Conservation (phyloP, 345 rosid species). For the Anastatica hierochuntica region DNA sequence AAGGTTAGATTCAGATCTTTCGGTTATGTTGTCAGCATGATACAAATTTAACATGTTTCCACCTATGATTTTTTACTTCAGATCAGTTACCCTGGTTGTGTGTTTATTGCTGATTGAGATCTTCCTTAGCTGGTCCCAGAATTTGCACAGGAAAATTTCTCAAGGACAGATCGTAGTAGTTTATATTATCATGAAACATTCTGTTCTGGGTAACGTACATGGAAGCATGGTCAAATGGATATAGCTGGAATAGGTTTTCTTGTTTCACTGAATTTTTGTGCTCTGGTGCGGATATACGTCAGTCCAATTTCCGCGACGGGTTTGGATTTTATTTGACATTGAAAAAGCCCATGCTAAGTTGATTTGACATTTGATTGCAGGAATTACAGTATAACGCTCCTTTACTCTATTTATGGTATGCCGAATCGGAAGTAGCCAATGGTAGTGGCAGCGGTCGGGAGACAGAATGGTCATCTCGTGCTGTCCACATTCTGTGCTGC, state of each 20-base stretch:
- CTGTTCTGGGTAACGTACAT: neutral
- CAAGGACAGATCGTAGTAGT: neutral
- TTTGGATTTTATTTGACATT: neutral
- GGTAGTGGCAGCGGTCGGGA: conserved; percentile 27
- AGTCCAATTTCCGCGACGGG: neutral
- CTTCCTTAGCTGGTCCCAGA: neutral
- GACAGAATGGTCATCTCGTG: conserved; percentile 50
- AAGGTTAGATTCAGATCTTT: conserved; percentile 35
- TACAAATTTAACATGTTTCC: neutral
- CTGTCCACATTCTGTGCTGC: conserved; percentile 62
- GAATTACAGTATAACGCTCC: conserved; percentile 55
- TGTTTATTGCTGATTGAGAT: neutral
- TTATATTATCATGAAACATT: neutral
- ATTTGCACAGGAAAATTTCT: too few species aligned
- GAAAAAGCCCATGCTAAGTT: conserved; percentile 10
- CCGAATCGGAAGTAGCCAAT: conserved; percentile 61
- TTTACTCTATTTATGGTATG: conserved; percentile 79
- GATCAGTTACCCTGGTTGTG: neutral
- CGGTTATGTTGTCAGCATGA: neutral
- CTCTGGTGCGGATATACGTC: neutral
- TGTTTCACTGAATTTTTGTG: neutral
- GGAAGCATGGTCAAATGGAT: conserved; percentile 13
- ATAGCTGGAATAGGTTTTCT: conserved; percentile 2
- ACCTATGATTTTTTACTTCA: neutral
- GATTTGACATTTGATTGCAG: conserved; percentile 32